Evolutionary conservation across 2,329 filamentous ascomycete species (phyloP).

Genomic region (Clathrospora elynae): DNA sequence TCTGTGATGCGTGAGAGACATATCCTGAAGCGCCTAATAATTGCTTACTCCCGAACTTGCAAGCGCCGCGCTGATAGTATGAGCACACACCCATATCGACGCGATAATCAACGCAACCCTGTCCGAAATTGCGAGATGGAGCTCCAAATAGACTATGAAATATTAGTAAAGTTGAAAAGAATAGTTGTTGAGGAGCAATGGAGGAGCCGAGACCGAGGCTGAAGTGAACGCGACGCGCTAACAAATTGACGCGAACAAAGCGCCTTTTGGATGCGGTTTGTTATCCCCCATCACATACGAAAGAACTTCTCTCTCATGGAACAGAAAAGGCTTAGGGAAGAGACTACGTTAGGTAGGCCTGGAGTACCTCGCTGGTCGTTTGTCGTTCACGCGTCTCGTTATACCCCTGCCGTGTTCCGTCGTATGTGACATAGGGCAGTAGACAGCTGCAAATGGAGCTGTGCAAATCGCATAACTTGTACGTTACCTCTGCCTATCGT

Average conservation of each 20-base stretch:
- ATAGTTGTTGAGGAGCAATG: conserved; percentile 8
- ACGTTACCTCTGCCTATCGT: conserved; percentile 29
- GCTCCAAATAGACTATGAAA: conserved; percentile 17
- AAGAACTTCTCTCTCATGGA: too few species aligned
- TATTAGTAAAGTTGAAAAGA: conserved; percentile 17
- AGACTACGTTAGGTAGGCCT: too few species aligned
- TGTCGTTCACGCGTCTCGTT: too few species aligned
- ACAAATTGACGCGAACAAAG: conserved; percentile 20
- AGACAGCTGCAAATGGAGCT: conserved; percentile 8
- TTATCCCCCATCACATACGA: too few species aligned
- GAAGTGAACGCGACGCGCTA: conserved; percentile 31
- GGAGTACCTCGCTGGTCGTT: too few species aligned
- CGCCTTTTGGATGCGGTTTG: conserved; percentile 8
- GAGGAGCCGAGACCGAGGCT: conserved; percentile 13
- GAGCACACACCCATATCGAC: conserved; percentile 59
- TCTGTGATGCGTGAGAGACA: conserved; percentile 50
- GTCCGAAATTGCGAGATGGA: neutral
- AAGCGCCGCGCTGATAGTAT: conserved; percentile 69
- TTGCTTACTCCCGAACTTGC: conserved; percentile 65
- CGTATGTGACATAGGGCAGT: too few species aligned
- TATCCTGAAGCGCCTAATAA: neutral
- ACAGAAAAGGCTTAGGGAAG: too few species aligned
- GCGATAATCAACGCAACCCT: neutral
- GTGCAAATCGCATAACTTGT: conserved; percentile 13
- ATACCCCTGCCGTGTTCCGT: too few species aligned